phyloP scores from a whole-genome alignment of 225 moss, liverwort and hornwort species.

The Sphagnum contortum region DNA sequence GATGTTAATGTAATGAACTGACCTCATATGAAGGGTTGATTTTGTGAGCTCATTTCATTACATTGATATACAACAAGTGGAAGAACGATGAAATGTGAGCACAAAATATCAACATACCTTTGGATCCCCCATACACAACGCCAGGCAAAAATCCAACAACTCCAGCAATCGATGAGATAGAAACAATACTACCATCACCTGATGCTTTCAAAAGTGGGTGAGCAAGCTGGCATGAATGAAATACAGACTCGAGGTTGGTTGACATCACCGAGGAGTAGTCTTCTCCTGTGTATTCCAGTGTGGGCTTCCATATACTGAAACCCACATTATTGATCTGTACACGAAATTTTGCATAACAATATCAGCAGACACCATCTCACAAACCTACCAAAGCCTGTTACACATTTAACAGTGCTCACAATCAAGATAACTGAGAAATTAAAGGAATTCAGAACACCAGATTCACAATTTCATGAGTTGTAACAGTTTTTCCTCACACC shows the following conservation, averaged over 20 bases:
- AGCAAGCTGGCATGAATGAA: conserved; percentile 53
- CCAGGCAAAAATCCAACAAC: conserved; percentile 38
- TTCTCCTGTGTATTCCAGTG: conserved; percentile 44
- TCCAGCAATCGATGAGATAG: conserved; percentile 72
- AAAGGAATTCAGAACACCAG: not conserved
- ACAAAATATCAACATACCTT: conserved; percentile 28
- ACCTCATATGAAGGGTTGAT: no score
- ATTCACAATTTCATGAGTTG: not conserved
- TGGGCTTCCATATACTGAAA: conserved; percentile 61
- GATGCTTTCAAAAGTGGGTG: conserved; percentile 64
- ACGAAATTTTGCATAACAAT: no score
- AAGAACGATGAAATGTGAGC: no score
- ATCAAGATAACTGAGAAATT: not conserved
- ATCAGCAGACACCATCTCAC: no score
- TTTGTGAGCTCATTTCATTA: no score
- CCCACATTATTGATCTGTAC: conserved; percentile 82
- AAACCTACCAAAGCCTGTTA: no score
- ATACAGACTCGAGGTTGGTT: conserved; percentile 75
- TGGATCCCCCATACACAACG: conserved; percentile 48
- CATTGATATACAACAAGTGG: no score
- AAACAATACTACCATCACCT: conserved; percentile 36
- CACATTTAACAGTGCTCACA: not conserved
- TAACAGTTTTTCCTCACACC: not conserved
- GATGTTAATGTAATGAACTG: no score
- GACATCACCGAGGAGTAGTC: conserved; percentile 44